Base-by-base conservation (phyloP, 2,329 filamentous ascomycete genomes). In the Malbranchea cinnamomea region DNA sequence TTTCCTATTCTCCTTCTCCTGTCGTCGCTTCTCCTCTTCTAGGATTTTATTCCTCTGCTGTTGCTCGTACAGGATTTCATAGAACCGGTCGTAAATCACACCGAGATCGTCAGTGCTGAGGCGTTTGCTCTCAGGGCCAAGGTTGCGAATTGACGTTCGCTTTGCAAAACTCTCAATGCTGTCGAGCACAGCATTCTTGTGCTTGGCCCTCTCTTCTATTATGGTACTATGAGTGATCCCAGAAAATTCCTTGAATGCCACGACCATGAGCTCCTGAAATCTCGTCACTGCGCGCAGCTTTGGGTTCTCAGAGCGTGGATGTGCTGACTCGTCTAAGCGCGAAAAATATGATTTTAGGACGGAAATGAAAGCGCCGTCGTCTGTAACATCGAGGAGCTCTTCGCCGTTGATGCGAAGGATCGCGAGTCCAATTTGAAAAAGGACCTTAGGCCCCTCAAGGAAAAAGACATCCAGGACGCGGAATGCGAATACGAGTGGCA, bases 151-250 rank as follows among this genome's bases (percentile, higher is more conserved):
- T 1, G 87, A 91, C 2, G 89, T 98, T 40, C 89, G 74, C 60
- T 95, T 98, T 30, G 89, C 84, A 48, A 98, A 98, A 44, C 74
- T 93, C 58, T 95, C 89, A 47, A 98, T 95, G 41, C 85, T 94
- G 52, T 84, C 84, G 33, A 98, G 65, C 18, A 98, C 89, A 0
- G 80, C 78, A 47, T 89, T 82, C 56, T 95, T 95, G 56, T 95
- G 91, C 56, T 85, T 92, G 23, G 80, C 66, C 13, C 89, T 75
- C 48, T 91, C 68, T 41, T 95, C 89, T 1, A 78, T 79, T 37
- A 98, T 85, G 29, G 78, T 93, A 48, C 74, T 78, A 49, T 98
- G 87, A 0, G 89, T 98, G 42, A 98, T 93, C 23, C 77, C 82
- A 0, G 87, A 79, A 49, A 98, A 98, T 49, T 98, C 89, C 44